Base-by-base conservation (phyloP, 1,139 yeast species). In the Nakaseomyces bracarensis region DNA sequence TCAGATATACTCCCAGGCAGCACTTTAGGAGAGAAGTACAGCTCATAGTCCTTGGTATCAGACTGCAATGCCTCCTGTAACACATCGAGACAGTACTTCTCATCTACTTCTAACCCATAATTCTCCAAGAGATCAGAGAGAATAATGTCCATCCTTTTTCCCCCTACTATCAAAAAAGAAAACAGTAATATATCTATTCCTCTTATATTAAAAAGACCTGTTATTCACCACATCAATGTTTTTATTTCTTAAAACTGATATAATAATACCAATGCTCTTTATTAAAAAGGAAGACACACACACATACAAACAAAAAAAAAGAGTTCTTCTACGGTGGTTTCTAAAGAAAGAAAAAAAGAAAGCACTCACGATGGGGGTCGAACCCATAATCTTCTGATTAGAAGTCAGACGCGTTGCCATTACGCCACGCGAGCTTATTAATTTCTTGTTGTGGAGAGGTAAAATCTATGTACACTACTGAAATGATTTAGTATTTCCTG, bases 341-440 rank as follows among this genome's bases (percentile, higher is more conserved):
- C n/a, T n/a, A n/a, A n/a, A n/a, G 20, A 28, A 38, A 9, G 31
- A 34, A 31, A 21, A 40, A 45, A 45, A 48, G 49, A 49, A 59
- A 60, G 65, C 74, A 70, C 75, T 71, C 75, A 69, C 69, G 72
- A 70, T 68, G 75, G 75, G 76, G 74, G 74, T 71, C 75, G 76
- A 71, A 71, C 76, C 76, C 75, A 68, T 74, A 71, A 70, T 71
- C 75, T 71, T 71, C 75, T 70, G 75, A 71, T 71, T 69, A 71
- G 76, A 72, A 72, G 77, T 72, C 75, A 71, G 74, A 72, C 75
- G 77, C 77, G 75, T 71, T 72, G 74, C 77, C 76, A 71, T 72
- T 72, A 71, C 75, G 76, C 75, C 71, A 71, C 73, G 70, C 74
- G 70, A 71, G 75, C 75, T 47, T 30, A 63, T 13, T 27, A 31